These are phyloP conservation scores for Trypanosoma lewisi DNA, from an alignment of 208 protist genomes.

Conservation along the genomic window DNA sequence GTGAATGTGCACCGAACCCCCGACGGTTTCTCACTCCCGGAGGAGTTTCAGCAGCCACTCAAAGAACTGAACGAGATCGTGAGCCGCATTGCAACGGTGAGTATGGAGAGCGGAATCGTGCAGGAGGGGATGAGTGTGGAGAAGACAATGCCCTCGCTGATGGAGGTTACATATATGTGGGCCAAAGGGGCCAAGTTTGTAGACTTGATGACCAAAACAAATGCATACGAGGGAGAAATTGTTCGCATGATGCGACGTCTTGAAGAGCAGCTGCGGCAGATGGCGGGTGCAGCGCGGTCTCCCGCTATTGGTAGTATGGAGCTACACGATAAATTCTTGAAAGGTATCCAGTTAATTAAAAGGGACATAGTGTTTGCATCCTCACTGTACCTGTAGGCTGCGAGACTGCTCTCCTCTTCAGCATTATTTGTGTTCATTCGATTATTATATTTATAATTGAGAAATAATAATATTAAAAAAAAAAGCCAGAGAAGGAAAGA, in stretches of 20 bases:
- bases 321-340: conserved; percentile 98
- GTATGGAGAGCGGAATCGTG: conserved; percentile 90
- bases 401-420: neutral
- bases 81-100: conserved; percentile 92
- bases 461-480: no score
- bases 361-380: conserved; percentile 99
- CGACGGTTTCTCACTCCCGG: conserved; percentile 83
- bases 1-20: conserved; percentile 95
- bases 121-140: conserved; percentile 92
- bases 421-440: no score
- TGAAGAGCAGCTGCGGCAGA: conserved; percentile 98
- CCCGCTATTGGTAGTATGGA: conserved; percentile 97
- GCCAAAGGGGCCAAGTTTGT: conserved; percentile 96
- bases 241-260: conserved; percentile 97
- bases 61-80: conserved; percentile 90
- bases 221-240: conserved; percentile 98
- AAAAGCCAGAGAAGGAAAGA: conserved; percentile 4
- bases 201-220: conserved; percentile 97
- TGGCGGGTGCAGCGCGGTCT: conserved; percentile 96
- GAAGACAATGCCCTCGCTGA: conserved; percentile 94
- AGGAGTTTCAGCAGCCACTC: conserved; percentile 87
- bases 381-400: conserved; percentile 94
- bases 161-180: conserved; percentile 97
- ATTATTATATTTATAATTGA: no score
- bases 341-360: conserved; percentile 96